Percentiles rank a stretch among this genome's conserved stretches.
These are phyloP conservation scores for Thamnidium elegans DNA, from an alignment of 192 early-diverging fungal genomes.

Conservation along the genomic window DNA sequence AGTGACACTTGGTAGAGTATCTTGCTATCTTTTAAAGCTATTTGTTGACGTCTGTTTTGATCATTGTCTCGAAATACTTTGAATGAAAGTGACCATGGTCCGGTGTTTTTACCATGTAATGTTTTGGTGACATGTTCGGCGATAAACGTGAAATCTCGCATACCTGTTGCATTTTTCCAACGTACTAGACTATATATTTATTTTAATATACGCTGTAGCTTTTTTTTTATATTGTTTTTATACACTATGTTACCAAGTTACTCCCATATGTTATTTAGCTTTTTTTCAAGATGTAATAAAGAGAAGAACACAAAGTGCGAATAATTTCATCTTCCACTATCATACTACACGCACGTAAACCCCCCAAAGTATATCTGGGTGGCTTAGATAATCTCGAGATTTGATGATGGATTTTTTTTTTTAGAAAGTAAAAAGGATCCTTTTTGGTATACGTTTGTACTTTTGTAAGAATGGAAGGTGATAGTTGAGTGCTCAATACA, in stretches of 20 bases:
- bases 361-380: too few relatives aligned
- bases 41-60: conserved; percentile 9
- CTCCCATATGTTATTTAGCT: conserved; percentile 14
- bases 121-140: conserved; percentile 38
- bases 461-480: too few relatives aligned
- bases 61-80: conserved; percentile 37
- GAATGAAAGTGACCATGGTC: conserved; percentile 36
- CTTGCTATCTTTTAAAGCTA: conserved; percentile 28
- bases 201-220: background rate
- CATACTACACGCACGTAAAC: too few relatives aligned
- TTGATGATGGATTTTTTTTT: too few relatives aligned
- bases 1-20: conserved; percentile 35
- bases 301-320: too few relatives aligned
- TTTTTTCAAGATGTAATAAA: background rate
- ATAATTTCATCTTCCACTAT: too few relatives aligned
- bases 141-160: conserved; percentile 38
- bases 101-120: conserved; percentile 37
- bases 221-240: background rate
- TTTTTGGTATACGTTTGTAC: too few relatives aligned
- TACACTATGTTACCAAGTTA: conserved; percentile 23
- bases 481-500: too few relatives aligned
- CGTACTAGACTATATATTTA: conserved; percentile 33
- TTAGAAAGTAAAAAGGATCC: too few relatives aligned
- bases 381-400: too few relatives aligned
- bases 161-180: conserved; percentile 43